Percentiles rank a stretch among this genome's conserved stretches.
phyloP scores from a whole-genome alignment of 1,139 yeast species.

The Yamadazyma buinensis region DNA sequence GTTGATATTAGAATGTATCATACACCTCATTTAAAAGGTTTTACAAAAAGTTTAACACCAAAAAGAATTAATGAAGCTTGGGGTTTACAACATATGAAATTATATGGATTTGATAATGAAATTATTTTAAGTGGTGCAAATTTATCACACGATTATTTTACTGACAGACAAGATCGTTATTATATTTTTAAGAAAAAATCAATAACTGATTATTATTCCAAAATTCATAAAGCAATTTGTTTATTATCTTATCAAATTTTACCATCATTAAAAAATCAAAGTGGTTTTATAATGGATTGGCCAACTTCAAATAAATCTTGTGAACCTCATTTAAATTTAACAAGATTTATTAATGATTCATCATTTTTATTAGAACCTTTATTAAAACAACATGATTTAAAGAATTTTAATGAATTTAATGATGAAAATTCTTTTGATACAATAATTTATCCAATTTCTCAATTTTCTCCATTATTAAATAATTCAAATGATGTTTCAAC shows the following conservation, averaged over 20 bases:
- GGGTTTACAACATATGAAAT: constrained; percentile 96
- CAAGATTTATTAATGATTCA: constrained; percentile 56
- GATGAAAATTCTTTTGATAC: constrained; percentile 47
- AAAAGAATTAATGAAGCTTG: constrained; percentile 84
- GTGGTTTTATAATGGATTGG: constrained; percentile 66
- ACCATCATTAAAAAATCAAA: constrained; percentile 32
- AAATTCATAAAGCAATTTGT: constrained; percentile 63
- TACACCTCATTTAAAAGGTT: constrained; percentile 79
- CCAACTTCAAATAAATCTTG: constrained; percentile 67
- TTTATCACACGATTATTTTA: constrained; percentile 83
- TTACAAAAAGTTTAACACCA: constrained; percentile 65
- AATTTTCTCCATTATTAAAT: constrained; percentile 75
- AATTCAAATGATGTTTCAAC: constrained; percentile 63
- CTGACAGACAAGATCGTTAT: constrained; percentile 95
- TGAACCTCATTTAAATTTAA: constrained; percentile 64
- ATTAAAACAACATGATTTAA: constrained; percentile 40
- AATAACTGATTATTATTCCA: constrained; percentile 70
- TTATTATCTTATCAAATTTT: constrained; percentile 63
- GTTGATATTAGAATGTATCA: constrained; percentile 84
- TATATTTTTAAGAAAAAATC: constrained; percentile 57
- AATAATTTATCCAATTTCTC: constrained; percentile 88
- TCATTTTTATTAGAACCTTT: constrained; percentile 56
- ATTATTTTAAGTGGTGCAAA: constrained; percentile 90
- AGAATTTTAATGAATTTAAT: constrained; percentile 31
- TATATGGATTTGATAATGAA: constrained; percentile 92